Base-by-base conservation (phyloP, 202 grass and related monocot species). In the Miscanthus sacchariflorus region DNA sequence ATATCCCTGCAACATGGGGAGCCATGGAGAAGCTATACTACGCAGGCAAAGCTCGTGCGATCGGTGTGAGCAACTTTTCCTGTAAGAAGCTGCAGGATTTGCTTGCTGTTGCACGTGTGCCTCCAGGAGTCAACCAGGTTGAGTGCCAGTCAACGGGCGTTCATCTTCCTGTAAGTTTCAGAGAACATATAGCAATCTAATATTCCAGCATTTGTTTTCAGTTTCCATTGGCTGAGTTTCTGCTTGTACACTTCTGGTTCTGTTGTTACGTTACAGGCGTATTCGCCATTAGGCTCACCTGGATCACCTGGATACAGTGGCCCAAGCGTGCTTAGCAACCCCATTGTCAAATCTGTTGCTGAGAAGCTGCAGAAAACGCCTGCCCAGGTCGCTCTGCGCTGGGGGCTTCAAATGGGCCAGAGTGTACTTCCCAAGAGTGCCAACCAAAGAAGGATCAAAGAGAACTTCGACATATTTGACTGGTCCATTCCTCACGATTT, bases 11-110 rank as follows among this genome's bases (percentile, higher is more conserved):
- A n/a, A 95, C 95, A 63, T 98, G 93, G 95, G 50, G 73, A 65
- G 93, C 83, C 0, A 95, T 98, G 93, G 95, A 98, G 82, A 91
- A 92, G 64, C 15, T 95, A 21, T 90, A 90, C 1, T 71, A 85
- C 85, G 88, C 87, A 8, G 91, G 92, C 12, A 97, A 95, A 70
- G 89, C 91, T 49, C 91, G 72, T 39, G 91, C 89, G 4, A 98
- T 98, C 4, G 95, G 93, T 9, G 93, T 98, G 59, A 98, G 93
- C 25, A 98, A 98, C 73, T 98, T 98, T 72, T 88, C 95, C 43
- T 85, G 82, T 58, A 98, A 98, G 77, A 98, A 95, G 58, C 54
- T 95, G 28, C 82, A 86, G 45, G 87, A 95, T 87, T 82, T 98
- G 89, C 66, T 98, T 24, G 70, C 45, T 1, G 4, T 91, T 6